A percentile compares a stretch with the other conserved stretches of the same genome.
phyloP scores from a whole-genome alignment of 73 alveolate genomes.

The Paramecium sexaurelia region DNA sequence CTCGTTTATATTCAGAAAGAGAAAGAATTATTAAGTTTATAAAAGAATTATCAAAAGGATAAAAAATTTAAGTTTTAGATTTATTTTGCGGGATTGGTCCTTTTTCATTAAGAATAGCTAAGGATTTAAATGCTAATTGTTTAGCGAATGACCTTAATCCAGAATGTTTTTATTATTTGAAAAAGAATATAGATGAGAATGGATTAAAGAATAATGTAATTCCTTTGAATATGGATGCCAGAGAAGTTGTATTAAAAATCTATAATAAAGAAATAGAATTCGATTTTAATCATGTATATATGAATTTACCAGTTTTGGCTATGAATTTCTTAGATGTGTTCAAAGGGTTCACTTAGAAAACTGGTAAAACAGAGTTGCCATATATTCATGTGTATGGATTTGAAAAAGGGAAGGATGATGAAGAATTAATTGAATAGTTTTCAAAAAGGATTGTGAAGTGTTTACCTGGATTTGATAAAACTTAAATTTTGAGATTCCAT shows the following conservation, averaged over 20 bases:
- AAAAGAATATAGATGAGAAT: conserved; percentile 69
- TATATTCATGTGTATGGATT: conserved; percentile 94
- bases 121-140: conserved; percentile 86
- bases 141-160: conserved; percentile 99
- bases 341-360: conserved; percentile 80
- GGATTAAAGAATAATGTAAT: conserved; percentile 74
- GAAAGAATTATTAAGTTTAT: conserved; percentile 80
- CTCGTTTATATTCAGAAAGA: conserved; percentile 95
- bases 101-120: conserved; percentile 91
- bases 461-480: conserved; percentile 50
- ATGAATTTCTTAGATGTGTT: conserved; percentile 95
- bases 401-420: conserved; percentile 68
- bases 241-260: conserved; percentile 83
- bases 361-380: conserved; percentile 84
- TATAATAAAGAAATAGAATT: conserved; percentile 74
- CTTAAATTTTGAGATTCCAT: conserved; percentile 1
- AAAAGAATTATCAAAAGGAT: conserved; percentile 8
- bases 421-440: neutral
- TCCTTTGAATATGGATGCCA: conserved; percentile 96
- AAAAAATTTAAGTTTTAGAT: conserved; percentile 78
- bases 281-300: conserved; percentile 92
- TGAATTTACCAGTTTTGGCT: conserved; percentile 98
- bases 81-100: conserved; percentile 99
- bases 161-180: conserved; percentile 81
- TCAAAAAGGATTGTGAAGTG: neutral